Conservation (phyloP, 139 green algal species). For the Bryopsis sp. region DNA sequence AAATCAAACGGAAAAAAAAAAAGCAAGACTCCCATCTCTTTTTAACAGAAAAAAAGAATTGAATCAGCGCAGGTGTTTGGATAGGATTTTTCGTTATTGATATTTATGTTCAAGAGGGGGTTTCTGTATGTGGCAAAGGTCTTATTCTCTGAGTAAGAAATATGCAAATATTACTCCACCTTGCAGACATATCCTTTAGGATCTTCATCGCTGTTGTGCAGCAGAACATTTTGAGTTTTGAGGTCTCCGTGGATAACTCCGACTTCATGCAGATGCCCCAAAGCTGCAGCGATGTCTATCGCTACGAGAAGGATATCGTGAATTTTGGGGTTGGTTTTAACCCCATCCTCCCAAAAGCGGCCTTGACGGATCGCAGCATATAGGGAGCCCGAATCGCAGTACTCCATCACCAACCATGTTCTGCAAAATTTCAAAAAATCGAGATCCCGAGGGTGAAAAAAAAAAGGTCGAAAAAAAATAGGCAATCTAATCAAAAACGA, state of each 20-base stretch:
- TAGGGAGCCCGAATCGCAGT: constrained; percentile 16
- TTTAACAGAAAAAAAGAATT: too few species aligned
- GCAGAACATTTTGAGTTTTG: constrained; percentile 64
- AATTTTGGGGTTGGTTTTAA: background rate
- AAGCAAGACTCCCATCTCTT: too few species aligned
- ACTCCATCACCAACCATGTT: constrained; percentile 20
- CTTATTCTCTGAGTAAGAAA: background rate
- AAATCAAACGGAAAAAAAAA: too few species aligned
- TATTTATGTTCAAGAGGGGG: too few species aligned
- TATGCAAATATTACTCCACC: constrained; percentile 13
- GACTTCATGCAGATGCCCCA: constrained; percentile 41
- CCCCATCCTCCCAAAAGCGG: constrained; percentile 7
- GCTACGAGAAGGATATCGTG: background rate
- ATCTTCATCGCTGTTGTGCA: constrained; percentile 32
- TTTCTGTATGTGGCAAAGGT: too few species aligned
- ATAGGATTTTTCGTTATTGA: too few species aligned
- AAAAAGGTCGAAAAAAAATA: too few species aligned
- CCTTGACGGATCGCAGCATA: constrained; percentile 10
- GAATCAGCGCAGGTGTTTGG: too few species aligned
- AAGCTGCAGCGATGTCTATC: constrained; percentile 26
- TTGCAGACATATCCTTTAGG: constrained; percentile 52
- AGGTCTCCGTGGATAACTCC: constrained; percentile 57
- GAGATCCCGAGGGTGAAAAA: too few species aligned
- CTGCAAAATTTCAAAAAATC: too few species aligned
- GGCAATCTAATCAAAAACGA: too few species aligned